Evolutionary conservation across 495 filamentous ascomycete genomes (phyloP), one percentile per base, ranked within the genome.

Genomic region (Hypoxylon fragiforme): DNA sequence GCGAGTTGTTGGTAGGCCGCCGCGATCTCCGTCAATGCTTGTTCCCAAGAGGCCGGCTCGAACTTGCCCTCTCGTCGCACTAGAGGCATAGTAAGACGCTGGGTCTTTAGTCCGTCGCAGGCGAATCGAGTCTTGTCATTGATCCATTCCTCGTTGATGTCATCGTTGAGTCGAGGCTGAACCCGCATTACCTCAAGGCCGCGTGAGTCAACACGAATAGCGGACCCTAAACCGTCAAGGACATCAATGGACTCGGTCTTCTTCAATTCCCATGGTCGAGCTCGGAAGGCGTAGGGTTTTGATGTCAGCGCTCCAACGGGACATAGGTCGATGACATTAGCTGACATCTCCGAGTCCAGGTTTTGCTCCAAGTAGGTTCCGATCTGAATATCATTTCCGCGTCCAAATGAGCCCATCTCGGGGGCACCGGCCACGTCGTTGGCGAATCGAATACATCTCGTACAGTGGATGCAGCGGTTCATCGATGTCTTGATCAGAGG

Each of bases 401-500:
- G 87, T 60, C 94, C 94, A 3, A 88, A 89, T 12, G 91, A 94
- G 60, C 94, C 94, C 55, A 98, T 77, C 70, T 98, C 94, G 13
- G 94, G 90, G 39, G 94, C 94, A 57, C 94, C 94, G 21, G 94
- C 94, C 57, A 98, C 80, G 70, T 98, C 94, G 71, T 97, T 98
- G 66, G 94, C 90, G 72, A 98, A 98, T 60, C 94, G 91, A 55
- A 98, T 83, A 73, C 94, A 98, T 66, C 94, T 84, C 60, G 94
- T 97, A 77, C 94, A 98, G 75, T 98, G 94, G 68, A 98, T 98
- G 76, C 94, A 98, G 66, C 94, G 80, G 77, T 97, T 98, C 94
- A 98, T 98, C n/a, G 95, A 97, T 12, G 94, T 98, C 80, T 98
- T 98, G 70, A 98, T 86, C 50, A 98, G 72, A n/a, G 94, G 94